Evolutionary conservation across 805 yeast species (phyloP).

Genomic region (Starmerella gropengiesseri): DNA sequence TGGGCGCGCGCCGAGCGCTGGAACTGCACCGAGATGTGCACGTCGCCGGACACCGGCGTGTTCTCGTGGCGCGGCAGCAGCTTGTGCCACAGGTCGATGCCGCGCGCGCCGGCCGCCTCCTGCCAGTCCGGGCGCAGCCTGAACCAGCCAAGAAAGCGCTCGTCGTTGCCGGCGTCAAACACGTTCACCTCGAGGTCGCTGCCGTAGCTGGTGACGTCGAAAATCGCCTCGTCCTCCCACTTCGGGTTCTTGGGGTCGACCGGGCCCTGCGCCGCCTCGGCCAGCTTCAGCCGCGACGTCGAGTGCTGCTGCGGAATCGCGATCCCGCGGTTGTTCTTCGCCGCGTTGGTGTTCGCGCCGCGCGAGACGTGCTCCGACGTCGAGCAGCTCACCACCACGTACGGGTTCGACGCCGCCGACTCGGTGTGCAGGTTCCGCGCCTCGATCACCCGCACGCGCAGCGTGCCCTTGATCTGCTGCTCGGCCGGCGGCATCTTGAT

Average conservation of each 20-base stretch:
- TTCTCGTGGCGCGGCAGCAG: conserved; percentile 64
- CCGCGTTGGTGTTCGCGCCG: conserved; percentile 18
- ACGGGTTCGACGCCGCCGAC: conserved; percentile 30
- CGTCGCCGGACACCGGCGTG: conserved; percentile 61
- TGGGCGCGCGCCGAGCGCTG: conserved; percentile 58
- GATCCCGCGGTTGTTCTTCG: conserved; percentile 25
- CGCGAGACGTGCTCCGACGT: conserved; percentile 78
- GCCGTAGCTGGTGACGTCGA: conserved; percentile 73
- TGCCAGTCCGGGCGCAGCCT: conserved; percentile 34
- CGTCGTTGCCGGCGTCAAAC: conserved; percentile 75
- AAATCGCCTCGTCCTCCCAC: conserved; percentile 88
- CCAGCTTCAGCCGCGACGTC: conserved; percentile 12
- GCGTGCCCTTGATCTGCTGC: conserved; percentile 43
- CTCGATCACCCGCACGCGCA: conserved; percentile 68
- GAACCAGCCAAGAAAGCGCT: conserved; percentile 72
- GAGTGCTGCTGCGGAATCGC: conserved; percentile 29
- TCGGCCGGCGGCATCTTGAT: conserved; percentile 20
- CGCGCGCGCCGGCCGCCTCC: conserved; percentile 21
- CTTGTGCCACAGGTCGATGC: conserved; percentile 58
- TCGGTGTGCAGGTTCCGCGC: conserved; percentile 47
- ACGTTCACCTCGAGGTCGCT: conserved; percentile 83
- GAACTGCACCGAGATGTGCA: conserved; percentile 65
- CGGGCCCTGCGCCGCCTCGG: neutral
- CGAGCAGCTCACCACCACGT: conserved; percentile 85
- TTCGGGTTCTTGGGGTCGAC: conserved; percentile 45